Conservation (phyloP, 495 filamentous ascomycete species). For the Penicillium mononematosum region DNA sequence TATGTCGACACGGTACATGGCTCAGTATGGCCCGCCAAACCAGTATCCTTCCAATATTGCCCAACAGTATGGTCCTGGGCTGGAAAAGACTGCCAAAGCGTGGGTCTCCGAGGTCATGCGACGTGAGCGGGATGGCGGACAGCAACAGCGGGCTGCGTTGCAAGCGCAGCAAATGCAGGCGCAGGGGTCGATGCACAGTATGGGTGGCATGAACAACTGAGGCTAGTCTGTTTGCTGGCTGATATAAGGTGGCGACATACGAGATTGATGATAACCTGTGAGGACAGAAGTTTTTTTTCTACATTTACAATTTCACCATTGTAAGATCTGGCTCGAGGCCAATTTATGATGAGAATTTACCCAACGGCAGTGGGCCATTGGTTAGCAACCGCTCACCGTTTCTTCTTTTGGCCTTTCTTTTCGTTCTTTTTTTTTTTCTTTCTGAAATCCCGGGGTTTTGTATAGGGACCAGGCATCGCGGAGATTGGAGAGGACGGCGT, state of each 20-base stretch:
- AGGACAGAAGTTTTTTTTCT: not conserved
- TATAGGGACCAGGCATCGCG: conserved; percentile 25
- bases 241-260: not conserved
- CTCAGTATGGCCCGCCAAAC: conserved; percentile 42
- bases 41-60: conserved; percentile 45
- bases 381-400: not conserved
- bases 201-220: conserved; percentile 43
- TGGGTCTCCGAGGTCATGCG: conserved; percentile 50
- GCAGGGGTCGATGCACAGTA: conserved; percentile 49
- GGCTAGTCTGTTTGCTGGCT: not conserved
- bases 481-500: conserved; percentile 26
- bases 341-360: conserved; percentile 1
- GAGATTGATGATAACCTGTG: not conserved
- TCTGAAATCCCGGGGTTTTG: conserved; percentile 17
- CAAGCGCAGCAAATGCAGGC: conserved; percentile 44
- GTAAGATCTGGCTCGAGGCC: not conserved
- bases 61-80: conserved; percentile 39
- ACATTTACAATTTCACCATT: conserved; percentile 5
- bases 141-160: conserved; percentile 36
- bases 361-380: conserved; percentile 2
- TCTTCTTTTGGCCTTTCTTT: not conserved
- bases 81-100: conserved; percentile 41
- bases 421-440: conserved; percentile 9
- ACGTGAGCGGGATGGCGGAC: conserved; percentile 38
- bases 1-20: conserved; percentile 39